phyloP scores from a whole-genome alignment of 192 early-diverging fungal species.

The Backusella circina region DNA sequence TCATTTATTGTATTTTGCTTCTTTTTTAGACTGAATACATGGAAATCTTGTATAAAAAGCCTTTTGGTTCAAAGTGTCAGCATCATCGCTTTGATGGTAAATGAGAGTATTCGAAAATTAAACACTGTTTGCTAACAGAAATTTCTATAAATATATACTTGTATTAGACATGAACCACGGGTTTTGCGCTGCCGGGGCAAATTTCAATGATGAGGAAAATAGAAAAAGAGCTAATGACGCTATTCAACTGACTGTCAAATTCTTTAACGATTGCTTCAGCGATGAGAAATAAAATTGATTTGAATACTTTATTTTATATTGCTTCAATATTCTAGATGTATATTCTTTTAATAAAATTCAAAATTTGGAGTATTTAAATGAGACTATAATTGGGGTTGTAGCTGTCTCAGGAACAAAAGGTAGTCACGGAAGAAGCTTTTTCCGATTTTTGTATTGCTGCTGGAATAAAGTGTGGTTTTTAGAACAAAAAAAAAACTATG shows the following conservation, averaged over 20 bases:
- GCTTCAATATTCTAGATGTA: neutral
- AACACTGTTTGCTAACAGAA: neutral
- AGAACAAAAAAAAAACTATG: too few species aligned
- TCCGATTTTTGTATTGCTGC: too few species aligned
- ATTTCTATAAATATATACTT: neutral
- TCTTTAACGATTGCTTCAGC: conserved; percentile 29
- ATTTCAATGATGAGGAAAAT: conserved; percentile 39
- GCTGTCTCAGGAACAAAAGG: too few species aligned
- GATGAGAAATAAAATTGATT: neutral
- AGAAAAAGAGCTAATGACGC: conserved; percentile 50
- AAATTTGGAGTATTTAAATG: neutral
- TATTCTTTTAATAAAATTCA: neutral
- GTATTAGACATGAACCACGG: conserved; percentile 42
- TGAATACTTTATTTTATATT: neutral
- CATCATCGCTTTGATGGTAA: conserved; percentile 49
- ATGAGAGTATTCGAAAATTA: neutral
- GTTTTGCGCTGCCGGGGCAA: conserved; percentile 52
- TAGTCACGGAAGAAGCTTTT: too few species aligned
- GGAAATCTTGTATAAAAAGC: conserved; percentile 40
- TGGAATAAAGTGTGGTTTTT: too few species aligned
- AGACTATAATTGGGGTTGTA: too few species aligned
- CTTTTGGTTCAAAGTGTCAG: conserved; percentile 44
- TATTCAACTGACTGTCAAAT: conserved; percentile 43
- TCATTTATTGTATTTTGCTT: too few species aligned
- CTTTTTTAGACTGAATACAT: conserved; percentile 18